These are phyloP conservation scores for Triticum monococcum DNA, from an alignment of 176 grass and related monocot species.

Conservation along the genomic window DNA sequence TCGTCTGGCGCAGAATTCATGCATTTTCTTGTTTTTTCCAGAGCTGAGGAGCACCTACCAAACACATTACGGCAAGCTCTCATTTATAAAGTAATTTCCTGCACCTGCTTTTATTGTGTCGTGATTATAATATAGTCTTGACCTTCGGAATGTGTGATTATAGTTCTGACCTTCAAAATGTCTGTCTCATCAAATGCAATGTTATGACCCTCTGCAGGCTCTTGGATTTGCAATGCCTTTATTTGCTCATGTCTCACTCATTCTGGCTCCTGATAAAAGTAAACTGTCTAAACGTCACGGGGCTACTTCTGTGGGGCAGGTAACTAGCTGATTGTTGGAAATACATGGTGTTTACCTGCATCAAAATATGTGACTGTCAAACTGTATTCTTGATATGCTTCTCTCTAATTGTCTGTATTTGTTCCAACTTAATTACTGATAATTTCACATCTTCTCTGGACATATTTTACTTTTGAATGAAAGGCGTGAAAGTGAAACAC, in stretches of 20 bases:
- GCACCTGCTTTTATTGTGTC: not conserved
- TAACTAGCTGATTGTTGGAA: conserved; percentile 33
- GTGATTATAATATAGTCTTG: not conserved
- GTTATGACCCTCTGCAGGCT: conserved; percentile 46
- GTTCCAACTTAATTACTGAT: not conserved
- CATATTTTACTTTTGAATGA: not conserved
- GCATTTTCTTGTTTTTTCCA: conserved; percentile 30
- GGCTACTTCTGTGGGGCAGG: conserved; percentile 97
- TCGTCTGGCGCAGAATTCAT: not conserved
- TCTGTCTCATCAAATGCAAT: not conserved
- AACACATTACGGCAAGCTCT: conserved; percentile 94
- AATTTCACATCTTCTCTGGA: not conserved
- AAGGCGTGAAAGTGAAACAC: not conserved
- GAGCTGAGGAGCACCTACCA: conserved; percentile 98
- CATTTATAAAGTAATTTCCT: conserved; percentile 79
- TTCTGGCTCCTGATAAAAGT: conserved; percentile 98
- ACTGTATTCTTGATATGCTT: not conserved
- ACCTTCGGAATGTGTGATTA: not conserved
- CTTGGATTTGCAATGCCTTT: conserved; percentile 96
- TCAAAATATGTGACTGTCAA: not conserved
- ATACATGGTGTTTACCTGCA: not conserved
- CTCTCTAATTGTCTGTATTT: not conserved
- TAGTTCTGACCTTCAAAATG: not conserved
- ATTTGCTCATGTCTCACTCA: conserved; percentile 98
- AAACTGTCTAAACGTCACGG: conserved; percentile 98